Base-by-base conservation (phyloP, 148 eudicot species). In the Vaccinium corymbosum region DNA sequence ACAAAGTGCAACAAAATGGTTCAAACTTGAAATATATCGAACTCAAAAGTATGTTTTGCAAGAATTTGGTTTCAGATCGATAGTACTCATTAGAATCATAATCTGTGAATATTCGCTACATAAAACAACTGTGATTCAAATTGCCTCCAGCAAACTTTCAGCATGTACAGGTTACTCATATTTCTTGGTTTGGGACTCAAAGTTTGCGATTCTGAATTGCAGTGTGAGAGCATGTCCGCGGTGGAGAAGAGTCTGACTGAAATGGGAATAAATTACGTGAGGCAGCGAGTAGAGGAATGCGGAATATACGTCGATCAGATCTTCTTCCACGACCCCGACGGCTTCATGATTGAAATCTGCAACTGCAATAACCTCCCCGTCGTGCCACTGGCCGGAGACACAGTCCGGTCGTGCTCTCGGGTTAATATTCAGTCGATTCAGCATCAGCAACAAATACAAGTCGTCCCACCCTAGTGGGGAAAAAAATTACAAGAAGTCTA, bases 311-410 rank as follows among this genome's bases (percentile, higher is more conserved):
- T 95, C 10, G 98, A 93, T 81, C 98, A 95, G 7, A 86, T 95
- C 56, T 95, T 95, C 88, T 95, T 95, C 87, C 98, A 95, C 49
- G 98, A 95, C 66, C 98, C 98, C 1, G 97, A 95, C 29, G 97
- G 98, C 12, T 95, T 95, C 95, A 95, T 95, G 98, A 85, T 95
- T 64, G 98, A 95, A 85, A 95, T 95, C 9, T 93, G 97, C 89
- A 90, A 95, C 85, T 95, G 98, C 48, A 97, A 95, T 8, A 91
- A 91, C 81, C 89, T 95, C 1, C 98, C 98, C 6, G 90, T 93
- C 3, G 42, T 95, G 32, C 94, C 98, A 0, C 83, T 95, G 0
- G 90, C 87, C n/a, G 93, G 93, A 52, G 93, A 89, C 50, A 80
- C 92, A 83, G 89, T 79, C 9, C 88, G 93, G 6, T 88, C 98